Evolutionary conservation across 106 monocot genomes (phyloP).

Genomic region (Narthecium ossifragum): DNA sequence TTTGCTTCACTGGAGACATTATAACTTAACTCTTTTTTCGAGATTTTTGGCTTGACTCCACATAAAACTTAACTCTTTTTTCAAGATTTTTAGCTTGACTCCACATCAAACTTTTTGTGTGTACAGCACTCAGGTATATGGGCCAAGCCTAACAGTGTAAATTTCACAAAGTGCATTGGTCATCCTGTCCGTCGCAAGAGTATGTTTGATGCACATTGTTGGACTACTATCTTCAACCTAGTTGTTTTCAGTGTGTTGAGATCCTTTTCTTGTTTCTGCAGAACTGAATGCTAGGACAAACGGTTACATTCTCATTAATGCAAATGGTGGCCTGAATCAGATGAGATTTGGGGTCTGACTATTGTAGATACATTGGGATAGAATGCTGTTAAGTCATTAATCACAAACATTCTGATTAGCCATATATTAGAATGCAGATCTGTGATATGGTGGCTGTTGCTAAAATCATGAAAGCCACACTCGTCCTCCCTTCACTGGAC

Average conservation of each 20-base stretch:
- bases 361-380: conserved; percentile 14
- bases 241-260: neutral
- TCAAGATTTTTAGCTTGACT: too few species aligned
- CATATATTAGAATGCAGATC: conserved; percentile 65
- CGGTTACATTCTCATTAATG: conserved; percentile 90
- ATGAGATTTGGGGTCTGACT: conserved; percentile 96
- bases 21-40: neutral
- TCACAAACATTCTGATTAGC: conserved; percentile 15
- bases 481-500: conserved; percentile 95
- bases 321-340: conserved; percentile 99
- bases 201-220: conserved; percentile 26
- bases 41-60: neutral
- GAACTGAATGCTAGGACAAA: conserved; percentile 70
- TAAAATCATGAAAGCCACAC: conserved; percentile 87
- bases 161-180: conserved; percentile 75
- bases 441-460: conserved; percentile 99
- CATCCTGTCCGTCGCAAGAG: conserved; percentile 38
- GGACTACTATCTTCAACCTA: neutral
- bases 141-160: conserved; percentile 68
- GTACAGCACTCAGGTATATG: conserved; percentile 72
- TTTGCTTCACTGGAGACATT: neutral
- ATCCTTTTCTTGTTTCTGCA: conserved; percentile 20
- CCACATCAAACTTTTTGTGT: conserved; percentile 1
- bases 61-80: neutral
- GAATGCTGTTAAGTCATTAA: conserved; percentile 4